phyloP scores from a whole-genome alignment of 2,329 filamentous ascomycete genomes.

The Aureobasidium mangrovei region DNA sequence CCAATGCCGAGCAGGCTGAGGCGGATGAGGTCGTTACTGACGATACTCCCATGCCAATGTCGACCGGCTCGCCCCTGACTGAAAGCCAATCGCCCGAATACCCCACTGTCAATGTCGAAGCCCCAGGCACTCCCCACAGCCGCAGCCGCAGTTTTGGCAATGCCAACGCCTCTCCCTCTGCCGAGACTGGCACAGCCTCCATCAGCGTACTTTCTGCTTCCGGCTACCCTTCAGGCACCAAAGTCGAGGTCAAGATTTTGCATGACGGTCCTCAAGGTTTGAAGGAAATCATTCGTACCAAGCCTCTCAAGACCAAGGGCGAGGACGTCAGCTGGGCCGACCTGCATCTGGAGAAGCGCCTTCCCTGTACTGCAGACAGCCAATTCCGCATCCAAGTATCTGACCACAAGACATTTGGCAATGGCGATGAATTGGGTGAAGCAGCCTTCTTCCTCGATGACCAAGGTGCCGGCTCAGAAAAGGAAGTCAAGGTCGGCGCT shows the following conservation, averaged over 20 bases:
- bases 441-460: slow-evolving; percentile 89
- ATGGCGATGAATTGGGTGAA: slow-evolving; percentile 77
- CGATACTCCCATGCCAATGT: slow-evolving; percentile 15
- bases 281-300: slow-evolving; percentile 85
- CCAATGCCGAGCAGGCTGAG: slow-evolving; percentile 3
- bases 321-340: slow-evolving; percentile 60
- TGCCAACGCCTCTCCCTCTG: slow-evolving; percentile 23
- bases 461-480: slow-evolving; percentile 53
- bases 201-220: slow-evolving; percentile 73
- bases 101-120: slow-evolving; percentile 6
- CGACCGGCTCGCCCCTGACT: neutral
- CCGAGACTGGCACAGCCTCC: slow-evolving; percentile 63
- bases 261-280: slow-evolving; percentile 47
- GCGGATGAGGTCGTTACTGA: slow-evolving; percentile 17
- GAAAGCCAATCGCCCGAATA: neutral
- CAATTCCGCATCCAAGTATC: slow-evolving; percentile 82
- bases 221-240: slow-evolving; percentile 53
- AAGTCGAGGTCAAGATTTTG: slow-evolving; percentile 27
- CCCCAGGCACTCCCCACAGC: slow-evolving; percentile 32
- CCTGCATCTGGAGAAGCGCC: slow-evolving; percentile 61
- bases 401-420: slow-evolving; percentile 75
- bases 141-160: slow-evolving; percentile 39
- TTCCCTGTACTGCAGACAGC: slow-evolving; percentile 68
- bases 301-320: slow-evolving; percentile 66
- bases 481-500: slow-evolving; percentile 63